These are phyloP conservation scores for Candida sanyaensis DNA, from an alignment of 1,139 yeast species.

Conservation along the genomic window DNA sequence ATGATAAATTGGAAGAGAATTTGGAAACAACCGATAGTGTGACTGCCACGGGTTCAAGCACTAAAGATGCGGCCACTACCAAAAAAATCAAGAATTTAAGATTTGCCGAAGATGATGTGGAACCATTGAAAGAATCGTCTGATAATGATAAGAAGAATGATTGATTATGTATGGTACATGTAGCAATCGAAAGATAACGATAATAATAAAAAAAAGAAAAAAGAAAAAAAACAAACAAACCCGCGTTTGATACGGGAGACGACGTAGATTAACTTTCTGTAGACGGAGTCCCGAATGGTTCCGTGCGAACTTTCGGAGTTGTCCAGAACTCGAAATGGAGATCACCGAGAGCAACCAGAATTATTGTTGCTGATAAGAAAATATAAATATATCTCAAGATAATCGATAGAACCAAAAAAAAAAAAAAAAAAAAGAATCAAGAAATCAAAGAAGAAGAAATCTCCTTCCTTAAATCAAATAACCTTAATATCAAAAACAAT, in stretches of 20 bases:
- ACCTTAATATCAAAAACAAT: slow-evolving; percentile 3
- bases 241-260: neutral
- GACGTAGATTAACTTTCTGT: neutral
- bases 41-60: slow-evolving; percentile 10
- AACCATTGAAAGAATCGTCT: slow-evolving; percentile 10
- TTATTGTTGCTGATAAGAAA: neutral
- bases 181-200: neutral
- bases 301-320: neutral
- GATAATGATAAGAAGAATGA: slow-evolving; percentile 14
- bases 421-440: neutral
- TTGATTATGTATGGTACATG: slow-evolving; percentile 1
- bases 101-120: slow-evolving; percentile 31
- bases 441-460: neutral
- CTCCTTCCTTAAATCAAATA: neutral
- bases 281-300: too few relatives aligned
- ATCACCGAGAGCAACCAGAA: neutral
- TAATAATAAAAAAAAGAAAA: neutral
- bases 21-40: slow-evolving; percentile 10
- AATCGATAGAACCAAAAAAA: neutral
- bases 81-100: slow-evolving; percentile 39
- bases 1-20: slow-evolving; percentile 16
- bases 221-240: too few relatives aligned
- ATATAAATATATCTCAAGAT: neutral
- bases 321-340: slow-evolving; percentile 1
- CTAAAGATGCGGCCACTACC: slow-evolving; percentile 9